Evolutionary conservation across 2,329 filamentous ascomycete genomes (phyloP).

Genomic region (Colletotrichum trifolii): DNA sequence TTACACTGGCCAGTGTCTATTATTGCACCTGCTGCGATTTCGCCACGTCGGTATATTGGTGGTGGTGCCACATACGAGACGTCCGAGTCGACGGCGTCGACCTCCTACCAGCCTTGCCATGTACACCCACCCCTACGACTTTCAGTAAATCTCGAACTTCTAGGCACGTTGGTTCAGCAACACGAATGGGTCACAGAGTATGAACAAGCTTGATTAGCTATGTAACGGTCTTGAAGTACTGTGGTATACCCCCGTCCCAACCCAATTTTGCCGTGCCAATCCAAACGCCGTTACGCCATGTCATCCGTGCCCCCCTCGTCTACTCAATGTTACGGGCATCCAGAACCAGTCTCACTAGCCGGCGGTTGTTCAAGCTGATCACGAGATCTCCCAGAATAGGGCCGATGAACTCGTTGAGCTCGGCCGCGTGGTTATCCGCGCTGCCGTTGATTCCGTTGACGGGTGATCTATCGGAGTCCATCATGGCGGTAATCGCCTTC

Average conservation of each 20-base stretch:
- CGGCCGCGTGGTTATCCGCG: constrained; percentile 51
- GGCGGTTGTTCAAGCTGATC: constrained; percentile 56
- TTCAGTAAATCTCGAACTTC: too few species aligned
- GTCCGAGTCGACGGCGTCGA: too few species aligned
- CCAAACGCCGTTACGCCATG: constrained; percentile 39
- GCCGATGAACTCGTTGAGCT: constrained; percentile 66
- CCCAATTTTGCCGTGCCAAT: constrained; percentile 30
- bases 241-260: constrained; percentile 29
- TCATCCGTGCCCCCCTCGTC: constrained; percentile 40
- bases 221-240: constrained; percentile 16
- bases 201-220: background rate
- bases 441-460: constrained; percentile 38
- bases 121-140: too few species aligned
- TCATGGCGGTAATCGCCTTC: constrained; percentile 61
- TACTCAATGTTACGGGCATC: constrained; percentile 67
- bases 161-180: too few species aligned
- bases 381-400: constrained; percentile 64
- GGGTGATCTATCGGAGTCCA: constrained; percentile 39
- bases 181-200: too few species aligned
- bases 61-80: too few species aligned
- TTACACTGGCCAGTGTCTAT: too few species aligned
- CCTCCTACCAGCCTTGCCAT: too few species aligned
- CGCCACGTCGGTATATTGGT: too few species aligned
- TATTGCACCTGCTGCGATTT: too few species aligned
- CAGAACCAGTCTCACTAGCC: constrained; percentile 62